Conservation (phyloP, 345 rosid genomes). For the Erodium maritimum region DNA sequence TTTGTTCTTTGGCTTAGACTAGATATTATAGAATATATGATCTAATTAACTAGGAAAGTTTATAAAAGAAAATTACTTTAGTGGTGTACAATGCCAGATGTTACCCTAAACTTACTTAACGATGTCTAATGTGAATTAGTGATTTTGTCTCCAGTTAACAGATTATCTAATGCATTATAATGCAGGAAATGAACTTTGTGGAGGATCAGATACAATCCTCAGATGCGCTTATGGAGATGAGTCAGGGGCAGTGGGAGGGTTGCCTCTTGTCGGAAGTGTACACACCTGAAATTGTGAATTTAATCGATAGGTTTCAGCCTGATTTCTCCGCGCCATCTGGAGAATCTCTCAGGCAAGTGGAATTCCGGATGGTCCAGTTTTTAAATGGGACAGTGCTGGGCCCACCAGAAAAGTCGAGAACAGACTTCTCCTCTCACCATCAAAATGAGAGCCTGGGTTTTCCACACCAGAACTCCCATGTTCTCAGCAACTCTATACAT, state of each 20-base stretch:
- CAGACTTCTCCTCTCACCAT: conserved; percentile 34
- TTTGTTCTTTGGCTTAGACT: not conserved
- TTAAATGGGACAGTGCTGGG: conserved; percentile 48
- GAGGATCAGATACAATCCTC: conserved; percentile 58
- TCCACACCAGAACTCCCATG: conserved; percentile 17
- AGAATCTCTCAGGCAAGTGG: conserved; percentile 88
- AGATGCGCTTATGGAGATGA: conserved; percentile 67
- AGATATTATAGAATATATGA: too few species aligned
- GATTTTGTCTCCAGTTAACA: not conserved
- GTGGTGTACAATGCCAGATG: not conserved
- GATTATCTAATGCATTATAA: conserved; percentile 9
- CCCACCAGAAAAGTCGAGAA: conserved; percentile 52
- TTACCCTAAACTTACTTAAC: too few species aligned
- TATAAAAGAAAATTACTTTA: not conserved
- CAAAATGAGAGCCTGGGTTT: conserved; percentile 39
- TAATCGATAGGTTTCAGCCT: conserved; percentile 68
- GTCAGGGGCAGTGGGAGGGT: conserved; percentile 82
- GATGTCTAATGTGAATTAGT: not conserved
- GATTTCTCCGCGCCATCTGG: conserved; percentile 87
- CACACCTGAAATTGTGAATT: conserved; percentile 44
- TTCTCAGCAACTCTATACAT: conserved; percentile 19
- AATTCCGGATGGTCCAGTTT: conserved; percentile 83
- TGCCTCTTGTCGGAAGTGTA: conserved; percentile 48
- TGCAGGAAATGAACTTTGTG: conserved; percentile 73
- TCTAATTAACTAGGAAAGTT: not conserved